Percentiles rank a stretch among this genome's conserved stretches.
These are phyloP conservation scores for Biscogniauxia mediterranea DNA, from an alignment of 2,329 filamentous ascomycete genomes.

Conservation along the genomic window DNA sequence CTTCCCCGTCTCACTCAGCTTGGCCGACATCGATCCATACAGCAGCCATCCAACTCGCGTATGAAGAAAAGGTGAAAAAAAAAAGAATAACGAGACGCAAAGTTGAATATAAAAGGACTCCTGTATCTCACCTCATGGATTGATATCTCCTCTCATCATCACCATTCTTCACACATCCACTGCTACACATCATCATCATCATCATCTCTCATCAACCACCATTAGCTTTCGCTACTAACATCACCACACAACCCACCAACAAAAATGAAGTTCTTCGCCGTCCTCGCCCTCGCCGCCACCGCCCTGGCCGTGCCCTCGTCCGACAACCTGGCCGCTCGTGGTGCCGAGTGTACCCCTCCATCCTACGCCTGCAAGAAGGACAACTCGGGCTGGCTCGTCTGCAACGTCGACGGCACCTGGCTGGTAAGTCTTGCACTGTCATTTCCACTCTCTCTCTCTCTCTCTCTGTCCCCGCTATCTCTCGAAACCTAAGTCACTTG, in stretches of 20 bases:
- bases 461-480: not conserved
- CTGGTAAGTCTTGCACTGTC: slow-evolving; percentile 20
- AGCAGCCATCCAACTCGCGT: no score
- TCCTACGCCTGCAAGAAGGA: slow-evolving; percentile 30
- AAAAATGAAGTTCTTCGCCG: slow-evolving; percentile 29
- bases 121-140: not conserved
- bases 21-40: no score
- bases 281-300: slow-evolving; percentile 22
- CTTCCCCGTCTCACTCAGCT: no score
- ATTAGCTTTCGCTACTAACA: not conserved
- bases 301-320: slow-evolving; percentile 11
- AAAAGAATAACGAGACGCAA: no score
- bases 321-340: slow-evolving; percentile 5
- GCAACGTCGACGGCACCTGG: slow-evolving; percentile 28
- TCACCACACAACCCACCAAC: not conserved
- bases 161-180: not conserved
- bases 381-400: slow-evolving; percentile 30
- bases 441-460: not conserved
- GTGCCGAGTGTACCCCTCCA: slow-evolving; percentile 22
- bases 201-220: not conserved
- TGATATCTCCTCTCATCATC: not conserved
- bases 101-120: not conserved
- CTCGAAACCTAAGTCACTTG: not conserved
- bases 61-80: no score
- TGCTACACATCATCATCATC: not conserved